A percentile compares a stretch with the other conserved stretches of the same genome.
phyloP scores from a whole-genome alignment of 2,329 filamentous ascomycete species.

The Gremmenia infestans region DNA sequence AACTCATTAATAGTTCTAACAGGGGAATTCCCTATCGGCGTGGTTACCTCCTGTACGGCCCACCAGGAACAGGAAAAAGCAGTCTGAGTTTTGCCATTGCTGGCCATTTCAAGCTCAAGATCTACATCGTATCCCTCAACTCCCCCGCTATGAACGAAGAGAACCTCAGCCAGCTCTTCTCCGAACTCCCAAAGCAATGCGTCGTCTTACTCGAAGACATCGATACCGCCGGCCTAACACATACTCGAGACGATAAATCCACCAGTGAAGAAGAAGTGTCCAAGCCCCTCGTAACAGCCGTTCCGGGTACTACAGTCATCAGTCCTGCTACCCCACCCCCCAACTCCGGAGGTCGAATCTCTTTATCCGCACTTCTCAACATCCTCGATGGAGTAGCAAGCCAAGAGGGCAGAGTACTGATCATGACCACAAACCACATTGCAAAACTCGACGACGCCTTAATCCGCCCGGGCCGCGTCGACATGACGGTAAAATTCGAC shows the following conservation, averaged over 20 bases:
- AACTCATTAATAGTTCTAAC: conserved; percentile 41
- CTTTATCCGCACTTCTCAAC: conserved; percentile 62
- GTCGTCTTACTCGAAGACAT: conserved; percentile 74
- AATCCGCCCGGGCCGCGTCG: conserved; percentile 57
- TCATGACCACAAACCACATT: conserved; percentile 67
- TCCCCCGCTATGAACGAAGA: conserved; percentile 60
- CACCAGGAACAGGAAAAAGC: conserved; percentile 75
- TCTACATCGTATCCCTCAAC: conserved; percentile 68
- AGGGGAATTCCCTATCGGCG: conserved; percentile 81
- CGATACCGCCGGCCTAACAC: conserved; percentile 65
- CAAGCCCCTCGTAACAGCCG: conserved; percentile 18
- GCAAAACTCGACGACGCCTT: conserved; percentile 58
- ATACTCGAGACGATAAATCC: conserved; percentile 31
- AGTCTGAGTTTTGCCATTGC: conserved; percentile 66
- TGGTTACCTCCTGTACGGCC: conserved; percentile 77
- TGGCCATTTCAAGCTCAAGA: conserved; percentile 63
- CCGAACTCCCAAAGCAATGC: conserved; percentile 62
- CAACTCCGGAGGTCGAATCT: conserved; percentile 34
- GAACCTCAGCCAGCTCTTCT: conserved; percentile 57
- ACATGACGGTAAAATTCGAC: conserved; percentile 53
- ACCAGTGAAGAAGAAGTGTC: conserved; percentile 4
- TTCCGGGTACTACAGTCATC: conserved; percentile 7
- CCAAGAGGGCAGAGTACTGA: conserved; percentile 61
- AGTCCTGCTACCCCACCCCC: conserved; percentile 1
- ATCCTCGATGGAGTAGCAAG: conserved; percentile 64